Base-by-base conservation (phyloP, 768 basidiomycete genomes). In the Termitomyces bulborhizus region DNA sequence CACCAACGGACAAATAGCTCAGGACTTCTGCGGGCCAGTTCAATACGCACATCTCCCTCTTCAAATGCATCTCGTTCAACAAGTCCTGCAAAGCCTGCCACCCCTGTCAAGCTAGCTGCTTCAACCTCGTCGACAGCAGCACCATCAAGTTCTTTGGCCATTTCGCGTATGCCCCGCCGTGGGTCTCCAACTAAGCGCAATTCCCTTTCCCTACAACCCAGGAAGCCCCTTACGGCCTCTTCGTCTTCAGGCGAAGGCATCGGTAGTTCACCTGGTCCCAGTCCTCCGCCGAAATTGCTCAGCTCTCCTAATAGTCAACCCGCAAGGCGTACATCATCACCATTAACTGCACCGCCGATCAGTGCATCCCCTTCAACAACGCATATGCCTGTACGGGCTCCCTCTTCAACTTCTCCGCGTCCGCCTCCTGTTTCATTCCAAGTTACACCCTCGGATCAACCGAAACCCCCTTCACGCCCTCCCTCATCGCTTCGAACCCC, bases 1-100 rank as follows among this genome's bases (percentile, higher is more conserved):
- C 88, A 90, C 66, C 81, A 83, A 57, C 78, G 86, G 29, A 82
- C 83, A 0, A 66, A 77, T n/a, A 89, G 81, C 56, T 68, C 70
- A 5, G 70, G 76, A 40, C 68, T 73, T 41, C 60, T 76, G 27
- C 73, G 75, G 40, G 58, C 73, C 27, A 69, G 66, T 58, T 64
- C 83, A 53, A 49, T 74, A 59, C 66, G 73, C 62, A 61, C 74
- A 57, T 59, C 68, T 13, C 75, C 82, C 26, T 76, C 79, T 6
- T 74, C 78, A 21, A 64, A 72, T 47, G 68, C 73, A 32, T 84
- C 86, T 8, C 83, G 88, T 18, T 80, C 88, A 6, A 68, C 71
- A 4, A 90, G 87, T 65, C 89, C 88, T 18, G 74, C 71, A 26
- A 85, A 85, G 63, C 66, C 58, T 36, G 63, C 59, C 34, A 51